These are phyloP conservation scores for Zhuliangozyma blackwelliae DNA, from an alignment of 1,139 yeast species.

Conservation along the genomic window DNA sequence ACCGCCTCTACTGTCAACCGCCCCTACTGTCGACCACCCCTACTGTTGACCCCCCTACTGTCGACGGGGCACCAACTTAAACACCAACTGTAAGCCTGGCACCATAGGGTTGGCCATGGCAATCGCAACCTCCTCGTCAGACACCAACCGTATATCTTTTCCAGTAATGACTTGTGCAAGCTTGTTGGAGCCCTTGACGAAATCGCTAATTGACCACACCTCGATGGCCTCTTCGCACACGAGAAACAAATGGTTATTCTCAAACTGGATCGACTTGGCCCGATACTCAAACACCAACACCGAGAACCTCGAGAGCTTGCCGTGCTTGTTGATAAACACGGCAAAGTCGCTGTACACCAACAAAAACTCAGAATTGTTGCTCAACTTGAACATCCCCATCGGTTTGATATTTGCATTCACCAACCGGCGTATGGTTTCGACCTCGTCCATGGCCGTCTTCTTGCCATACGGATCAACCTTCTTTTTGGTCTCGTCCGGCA, in stretches of 20 bases:
- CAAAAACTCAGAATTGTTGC: constrained; percentile 50
- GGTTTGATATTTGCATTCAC: constrained; percentile 45
- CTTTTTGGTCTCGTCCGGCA: constrained; percentile 11
- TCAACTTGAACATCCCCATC: constrained; percentile 58
- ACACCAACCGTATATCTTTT: constrained; percentile 51
- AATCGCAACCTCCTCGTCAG: constrained; percentile 43
- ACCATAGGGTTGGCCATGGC: constrained; percentile 69
- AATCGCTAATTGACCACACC: constrained; percentile 58
- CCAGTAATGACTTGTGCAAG: constrained; percentile 75
- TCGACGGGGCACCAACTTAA: constrained; percentile 13
- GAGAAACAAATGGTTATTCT: constrained; percentile 56
- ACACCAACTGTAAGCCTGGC: constrained; percentile 58
- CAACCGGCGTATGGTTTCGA: constrained; percentile 31
- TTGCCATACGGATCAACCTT: constrained; percentile 28
- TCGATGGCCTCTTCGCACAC: constrained; percentile 70
- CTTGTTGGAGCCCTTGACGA: constrained; percentile 43
- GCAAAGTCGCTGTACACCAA: constrained; percentile 74
- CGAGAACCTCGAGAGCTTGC: constrained; percentile 54
- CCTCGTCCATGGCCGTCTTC: constrained; percentile 18
- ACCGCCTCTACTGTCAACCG: no score
- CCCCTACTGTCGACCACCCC: not conserved
- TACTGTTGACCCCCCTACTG: not conserved
- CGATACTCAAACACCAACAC: constrained; percentile 60
- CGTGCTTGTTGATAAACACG: constrained; percentile 62
- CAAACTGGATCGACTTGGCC: constrained; percentile 54